Percentiles rank a stretch among this genome's conserved stretches.
These are phyloP conservation scores for Pseudocercospora vitis DNA, from an alignment of 2,329 filamentous ascomycete genomes.

Conservation along the genomic window DNA sequence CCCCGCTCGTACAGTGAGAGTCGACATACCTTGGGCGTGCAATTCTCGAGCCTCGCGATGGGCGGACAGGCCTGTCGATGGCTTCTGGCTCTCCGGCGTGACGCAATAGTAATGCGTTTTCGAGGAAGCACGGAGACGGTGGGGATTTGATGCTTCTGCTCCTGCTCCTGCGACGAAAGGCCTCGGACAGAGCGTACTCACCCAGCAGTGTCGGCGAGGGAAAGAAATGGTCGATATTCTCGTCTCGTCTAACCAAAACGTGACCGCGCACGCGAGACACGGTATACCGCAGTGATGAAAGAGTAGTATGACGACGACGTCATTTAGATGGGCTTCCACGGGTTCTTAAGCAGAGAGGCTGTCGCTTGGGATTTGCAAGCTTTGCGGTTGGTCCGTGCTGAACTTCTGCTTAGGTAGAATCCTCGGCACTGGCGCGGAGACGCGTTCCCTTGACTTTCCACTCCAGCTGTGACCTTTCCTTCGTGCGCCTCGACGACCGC, in stretches of 20 bases:
- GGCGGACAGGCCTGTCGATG: conserved; percentile 5
- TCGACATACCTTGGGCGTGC: neutral
- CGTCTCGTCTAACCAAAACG: neutral
- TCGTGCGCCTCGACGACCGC: too few species aligned
- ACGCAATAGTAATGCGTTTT: conserved; percentile 4
- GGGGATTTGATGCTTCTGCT: neutral
- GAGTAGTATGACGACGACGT: conserved; percentile 6
- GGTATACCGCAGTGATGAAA: conserved; percentile 1
- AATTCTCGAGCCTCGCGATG: neutral
- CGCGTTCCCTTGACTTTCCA: neutral
- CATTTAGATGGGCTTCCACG: neutral
- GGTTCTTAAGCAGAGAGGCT: neutral
- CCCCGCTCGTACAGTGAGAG: neutral
- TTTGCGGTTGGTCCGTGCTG: neutral
- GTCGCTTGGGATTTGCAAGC: too few species aligned
- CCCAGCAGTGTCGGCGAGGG: neutral
- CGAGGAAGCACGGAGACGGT: neutral
- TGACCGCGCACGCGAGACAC: conserved; percentile 9
- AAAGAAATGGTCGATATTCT: neutral
- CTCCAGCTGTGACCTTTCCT: neutral
- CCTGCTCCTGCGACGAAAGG: neutral
- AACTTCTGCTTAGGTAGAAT: neutral
- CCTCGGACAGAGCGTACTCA: neutral
- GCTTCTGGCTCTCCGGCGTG: neutral
- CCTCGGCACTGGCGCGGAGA: conserved; percentile 1